phyloP scores from a whole-genome alignment of 495 filamentous ascomycete genomes.

The Hyphodiscus hymeniophilus region DNA sequence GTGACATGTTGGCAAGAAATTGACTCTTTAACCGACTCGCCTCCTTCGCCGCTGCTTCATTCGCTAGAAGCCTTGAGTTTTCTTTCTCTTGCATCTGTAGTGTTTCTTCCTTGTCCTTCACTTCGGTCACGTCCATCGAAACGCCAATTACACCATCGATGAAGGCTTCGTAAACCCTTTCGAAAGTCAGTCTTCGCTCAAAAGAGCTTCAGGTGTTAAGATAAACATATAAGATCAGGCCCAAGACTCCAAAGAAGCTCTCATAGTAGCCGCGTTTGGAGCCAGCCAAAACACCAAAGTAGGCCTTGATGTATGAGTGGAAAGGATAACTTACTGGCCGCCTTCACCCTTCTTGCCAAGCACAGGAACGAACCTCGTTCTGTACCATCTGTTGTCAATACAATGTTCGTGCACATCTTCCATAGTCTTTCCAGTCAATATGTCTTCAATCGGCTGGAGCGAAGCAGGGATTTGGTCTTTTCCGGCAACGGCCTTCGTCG shows the following conservation, averaged over 20 bases:
- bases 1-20: conserved; percentile 74
- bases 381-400: conserved; percentile 46
- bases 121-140: conserved; percentile 60
- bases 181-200: no score
- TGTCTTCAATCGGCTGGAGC: conserved; percentile 43
- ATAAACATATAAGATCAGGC: no score
- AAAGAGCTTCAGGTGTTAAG: no score
- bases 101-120: conserved; percentile 44
- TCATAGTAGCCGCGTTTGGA: no score
- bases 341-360: conserved; percentile 38
- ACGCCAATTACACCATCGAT: conserved; percentile 62
- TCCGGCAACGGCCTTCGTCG: conserved; percentile 24
- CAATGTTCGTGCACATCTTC: conserved; percentile 42
- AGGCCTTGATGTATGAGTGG: no score
- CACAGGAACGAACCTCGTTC: conserved; percentile 55
- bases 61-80: conserved; percentile 52
- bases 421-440: conserved; percentile 42
- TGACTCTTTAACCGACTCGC: conserved; percentile 61
- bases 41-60: conserved; percentile 60
- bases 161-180: conserved; percentile 31
- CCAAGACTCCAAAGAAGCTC: no score
- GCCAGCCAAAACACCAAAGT: no score
- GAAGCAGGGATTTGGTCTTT: conserved; percentile 36
- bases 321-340: no score
- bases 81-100: conserved; percentile 41